Base-by-base conservation (phyloP, 306 rosid genomes). In the Cucurbita argyrosperma region DNA sequence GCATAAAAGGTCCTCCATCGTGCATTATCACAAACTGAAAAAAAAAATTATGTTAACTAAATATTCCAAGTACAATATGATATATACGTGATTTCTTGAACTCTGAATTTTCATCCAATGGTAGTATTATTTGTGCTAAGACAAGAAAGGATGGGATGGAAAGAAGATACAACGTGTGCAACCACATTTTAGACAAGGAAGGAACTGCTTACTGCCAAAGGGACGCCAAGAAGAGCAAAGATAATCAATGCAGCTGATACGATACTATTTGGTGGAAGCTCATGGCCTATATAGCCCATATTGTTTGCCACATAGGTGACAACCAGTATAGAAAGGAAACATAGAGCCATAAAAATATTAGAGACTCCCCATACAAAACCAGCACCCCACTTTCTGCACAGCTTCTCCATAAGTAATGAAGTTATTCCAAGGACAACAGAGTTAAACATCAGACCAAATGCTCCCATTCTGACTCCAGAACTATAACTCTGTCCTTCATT, bases 291-390 rank as follows among this genome's bases (percentile, higher is more conserved):
- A 77, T 77, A 78, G 30, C 86, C 91, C 62, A 82, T 80, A 51
- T 72, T 79, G 13, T 87, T 87, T 46, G 87, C 96, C 83, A 87
- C 86, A 81, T 76, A 94, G 56, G 96, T 83, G 66, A 88, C 67
- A 52, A 88, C 80, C 79, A 94, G 90, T 85, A 94, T 87, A 58
- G 83, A 85, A 78, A 91, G 57, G 77, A 90, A 89, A 92, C 95
- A 91, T 75, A 79, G 82, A 78, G 92, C 80, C 99, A 95, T 88
- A 73, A 94, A 51, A 65, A 95, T 82, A 81, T 89, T 89, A 76
- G 99, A 83, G 67, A 91, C 15, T 74, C 97, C 95, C 97, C 99
- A 95, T 64, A 95, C 80, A 75, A 90, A 95, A 77, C 95, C 95
- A 72, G 96, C 74, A 50, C 99, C 99, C 82, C 90, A 88, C 71